Conservation (phyloP, 2,329 filamentous ascomycete genomes). For the Xylariaceae sp. region DNA sequence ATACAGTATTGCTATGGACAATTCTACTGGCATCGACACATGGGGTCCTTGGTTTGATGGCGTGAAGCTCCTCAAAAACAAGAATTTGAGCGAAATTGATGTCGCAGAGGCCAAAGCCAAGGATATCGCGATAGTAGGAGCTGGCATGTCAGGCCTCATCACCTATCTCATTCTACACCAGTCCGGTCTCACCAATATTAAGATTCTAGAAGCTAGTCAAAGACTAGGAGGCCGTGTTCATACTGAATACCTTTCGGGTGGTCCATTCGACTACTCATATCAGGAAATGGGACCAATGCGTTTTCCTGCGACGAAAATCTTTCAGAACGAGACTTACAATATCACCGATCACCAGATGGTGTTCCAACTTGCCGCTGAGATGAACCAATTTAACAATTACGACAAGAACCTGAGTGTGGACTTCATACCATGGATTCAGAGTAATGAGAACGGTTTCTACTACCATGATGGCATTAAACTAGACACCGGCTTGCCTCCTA, state of each 20-base stretch:
- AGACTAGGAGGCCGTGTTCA: conserved; percentile 69
- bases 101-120: conserved; percentile 62
- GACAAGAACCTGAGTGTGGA: conserved; percentile 57
- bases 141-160: conserved; percentile 70
- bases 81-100: conserved; percentile 59
- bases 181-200: conserved; percentile 64
- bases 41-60: conserved; percentile 71
- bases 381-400: conserved; percentile 67
- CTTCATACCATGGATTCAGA: conserved; percentile 69
- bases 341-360: conserved; percentile 70
- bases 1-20: conserved; percentile 54
- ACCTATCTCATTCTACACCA: conserved; percentile 58
- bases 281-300: conserved; percentile 73
- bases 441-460: conserved; percentile 59
- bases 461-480: conserved; percentile 56
- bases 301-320: conserved; percentile 60
- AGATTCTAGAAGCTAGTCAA: conserved; percentile 66
- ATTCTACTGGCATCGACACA: conserved; percentile 54
- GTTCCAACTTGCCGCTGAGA: conserved; percentile 65
- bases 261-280: conserved; percentile 68
- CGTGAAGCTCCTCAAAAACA: conserved; percentile 62
- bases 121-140: conserved; percentile 68
- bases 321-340: conserved; percentile 61
- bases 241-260: conserved; percentile 66
- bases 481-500: conserved; percentile 60